These are phyloP conservation scores for Huntiella abstrusa DNA, from an alignment of 2,329 filamentous ascomycete genomes.

Conservation along the genomic window DNA sequence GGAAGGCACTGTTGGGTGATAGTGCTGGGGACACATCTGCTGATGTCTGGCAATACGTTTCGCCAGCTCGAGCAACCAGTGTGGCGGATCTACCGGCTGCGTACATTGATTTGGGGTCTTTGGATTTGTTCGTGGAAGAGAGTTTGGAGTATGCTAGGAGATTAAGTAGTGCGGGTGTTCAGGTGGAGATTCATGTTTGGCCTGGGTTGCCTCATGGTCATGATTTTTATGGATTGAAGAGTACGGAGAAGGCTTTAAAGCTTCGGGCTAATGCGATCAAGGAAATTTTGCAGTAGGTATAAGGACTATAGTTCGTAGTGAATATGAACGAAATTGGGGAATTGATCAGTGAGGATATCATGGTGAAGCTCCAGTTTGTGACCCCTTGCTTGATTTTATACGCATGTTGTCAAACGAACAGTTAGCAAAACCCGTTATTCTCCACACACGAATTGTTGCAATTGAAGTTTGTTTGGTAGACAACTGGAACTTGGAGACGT, in stretches of 20 bases:
- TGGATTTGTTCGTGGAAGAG: slow-evolving; percentile 23
- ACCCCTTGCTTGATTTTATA: too few relatives aligned
- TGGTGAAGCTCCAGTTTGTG: too few relatives aligned
- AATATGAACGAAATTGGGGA: too few relatives aligned
- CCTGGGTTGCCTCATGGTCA: slow-evolving; percentile 20
- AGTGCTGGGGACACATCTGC: slow-evolving; percentile 12
- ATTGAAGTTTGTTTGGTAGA: too few relatives aligned
- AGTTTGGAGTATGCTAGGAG: slow-evolving; percentile 16
- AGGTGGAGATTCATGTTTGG: slow-evolving; percentile 24
- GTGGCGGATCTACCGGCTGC: slow-evolving; percentile 18
- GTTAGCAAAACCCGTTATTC: too few relatives aligned
- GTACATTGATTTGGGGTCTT: slow-evolving; percentile 21
- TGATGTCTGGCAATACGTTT: slow-evolving; percentile 13
- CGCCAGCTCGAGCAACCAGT: slow-evolving; percentile 14
- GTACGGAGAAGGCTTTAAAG: slow-evolving; percentile 7
- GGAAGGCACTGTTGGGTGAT: slow-evolving; percentile 14
- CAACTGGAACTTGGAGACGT: too few relatives aligned
- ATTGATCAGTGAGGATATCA: too few relatives aligned
- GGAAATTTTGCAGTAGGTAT: neutral
- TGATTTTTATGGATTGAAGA: slow-evolving; percentile 7
- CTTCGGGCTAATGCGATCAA: slow-evolving; percentile 4
- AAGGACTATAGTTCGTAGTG: too few relatives aligned
- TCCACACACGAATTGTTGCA: too few relatives aligned
- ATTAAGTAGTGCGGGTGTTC: slow-evolving; percentile 18
- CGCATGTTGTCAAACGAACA: too few relatives aligned